Conservation (phyloP, 495 filamentous ascomycete genomes). For the Penicillium robsamsonii region DNA sequence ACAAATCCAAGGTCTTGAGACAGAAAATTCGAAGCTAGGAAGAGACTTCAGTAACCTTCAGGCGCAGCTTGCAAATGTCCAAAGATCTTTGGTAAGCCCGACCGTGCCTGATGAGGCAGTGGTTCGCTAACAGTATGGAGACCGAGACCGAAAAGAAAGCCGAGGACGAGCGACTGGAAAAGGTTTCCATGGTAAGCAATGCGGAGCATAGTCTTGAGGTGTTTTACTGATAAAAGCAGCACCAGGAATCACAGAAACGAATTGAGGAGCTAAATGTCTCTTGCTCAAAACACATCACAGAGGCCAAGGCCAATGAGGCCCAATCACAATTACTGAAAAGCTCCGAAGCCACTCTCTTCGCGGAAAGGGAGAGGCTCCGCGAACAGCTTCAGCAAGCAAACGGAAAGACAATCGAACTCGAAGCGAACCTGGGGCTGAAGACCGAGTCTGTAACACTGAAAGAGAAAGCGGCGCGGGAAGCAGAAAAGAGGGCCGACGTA, state of each 20-base stretch:
- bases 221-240: conserved; percentile 23
- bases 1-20: conserved; percentile 20
- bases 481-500: conserved; percentile 10
- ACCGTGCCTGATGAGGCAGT: neutral
- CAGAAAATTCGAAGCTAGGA: conserved; percentile 26
- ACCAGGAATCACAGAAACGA: conserved; percentile 19
- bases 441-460: conserved; percentile 7
- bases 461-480: conserved; percentile 2
- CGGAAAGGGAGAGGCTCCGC: conserved; percentile 23
- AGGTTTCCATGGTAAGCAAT: conserved; percentile 18
- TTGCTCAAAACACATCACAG: conserved; percentile 16
- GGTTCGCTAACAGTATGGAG: conserved; percentile 23
- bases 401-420: conserved; percentile 18
- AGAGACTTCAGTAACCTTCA: conserved; percentile 11
- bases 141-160: conserved; percentile 14
- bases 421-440: conserved; percentile 11
- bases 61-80: conserved; percentile 19
- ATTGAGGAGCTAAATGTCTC: conserved; percentile 22
- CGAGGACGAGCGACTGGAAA: conserved; percentile 9
- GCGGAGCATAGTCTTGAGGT: neutral
- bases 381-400: conserved; percentile 26
- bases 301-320: conserved; percentile 17
- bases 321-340: conserved; percentile 26
- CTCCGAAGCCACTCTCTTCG: conserved; percentile 16
- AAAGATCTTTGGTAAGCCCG: conserved; percentile 28